A percentile compares a stretch with the other conserved stretches of the same genome.
phyloP scores from a whole-genome alignment of 1,284 basidiomycete genomes.

The Sanghuangporus sanghuang region DNA sequence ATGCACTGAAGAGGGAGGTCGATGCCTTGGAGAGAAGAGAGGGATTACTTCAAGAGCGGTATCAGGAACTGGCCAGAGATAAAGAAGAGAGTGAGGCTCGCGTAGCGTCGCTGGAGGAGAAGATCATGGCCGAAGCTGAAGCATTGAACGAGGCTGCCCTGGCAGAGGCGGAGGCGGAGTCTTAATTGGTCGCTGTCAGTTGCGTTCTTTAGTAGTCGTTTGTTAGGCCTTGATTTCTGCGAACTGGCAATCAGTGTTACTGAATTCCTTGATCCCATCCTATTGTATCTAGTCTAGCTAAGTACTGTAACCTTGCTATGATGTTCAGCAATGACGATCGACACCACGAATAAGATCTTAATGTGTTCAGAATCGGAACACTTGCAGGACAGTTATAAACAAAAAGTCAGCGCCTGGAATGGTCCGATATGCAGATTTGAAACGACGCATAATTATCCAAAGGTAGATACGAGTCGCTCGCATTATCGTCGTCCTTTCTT shows the following conservation, averaged over 20 bases:
- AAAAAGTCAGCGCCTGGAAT: neutral
- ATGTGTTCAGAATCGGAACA: neutral
- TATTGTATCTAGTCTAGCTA: too few species aligned
- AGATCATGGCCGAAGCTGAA: conserved; percentile 78
- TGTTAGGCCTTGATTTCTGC: too few species aligned
- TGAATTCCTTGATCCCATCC: too few species aligned
- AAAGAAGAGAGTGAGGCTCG: conserved; percentile 58
- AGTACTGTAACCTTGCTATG: too few species aligned
- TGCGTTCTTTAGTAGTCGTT: neutral
- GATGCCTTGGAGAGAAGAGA: conserved; percentile 74
- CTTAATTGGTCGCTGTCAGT: neutral
- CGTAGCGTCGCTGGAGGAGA: conserved; percentile 65
- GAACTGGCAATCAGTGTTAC: too few species aligned
- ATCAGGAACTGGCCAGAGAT: conserved; percentile 78
- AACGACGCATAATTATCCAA: neutral
- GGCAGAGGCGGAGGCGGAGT: conserved; percentile 45
- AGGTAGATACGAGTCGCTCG: neutral
- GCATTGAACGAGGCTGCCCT: conserved; percentile 72
- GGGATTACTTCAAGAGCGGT: conserved; percentile 69
- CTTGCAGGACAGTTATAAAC: neutral
- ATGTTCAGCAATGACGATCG: too few species aligned
- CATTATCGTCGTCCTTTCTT: conserved; percentile 34
- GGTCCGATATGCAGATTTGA: neutral
- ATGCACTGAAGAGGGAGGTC: conserved; percentile 79
- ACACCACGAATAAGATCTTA: neutral